Evolutionary conservation across 2,329 filamentous ascomycete genomes (phyloP).

Genomic region (Botrytis porri): DNA sequence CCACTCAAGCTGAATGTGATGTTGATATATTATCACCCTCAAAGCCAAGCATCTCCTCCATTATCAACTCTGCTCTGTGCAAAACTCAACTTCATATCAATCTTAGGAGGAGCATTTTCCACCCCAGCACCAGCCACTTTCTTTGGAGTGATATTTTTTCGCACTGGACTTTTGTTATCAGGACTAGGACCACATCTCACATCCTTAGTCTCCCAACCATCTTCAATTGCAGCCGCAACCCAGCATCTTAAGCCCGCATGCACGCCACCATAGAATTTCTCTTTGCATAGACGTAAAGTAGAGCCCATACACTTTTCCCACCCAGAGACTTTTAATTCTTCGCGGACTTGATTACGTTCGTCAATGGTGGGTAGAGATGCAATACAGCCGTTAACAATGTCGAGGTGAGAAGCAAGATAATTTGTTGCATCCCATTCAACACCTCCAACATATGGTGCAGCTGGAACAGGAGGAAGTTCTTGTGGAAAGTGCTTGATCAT

Average conservation of each 20-base stretch:
- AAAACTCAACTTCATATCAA: conserved; percentile 37
- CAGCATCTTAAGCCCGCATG: conserved; percentile 87
- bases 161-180: conserved; percentile 45
- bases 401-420: conserved; percentile 88
- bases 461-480: conserved; percentile 84
- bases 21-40: not conserved
- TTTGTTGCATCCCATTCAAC: conserved; percentile 99
- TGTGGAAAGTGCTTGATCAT: conserved; percentile 75
- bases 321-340: conserved; percentile 75
- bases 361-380: conserved; percentile 69
- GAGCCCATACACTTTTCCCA: conserved; percentile 88
- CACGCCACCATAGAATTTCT: conserved; percentile 93
- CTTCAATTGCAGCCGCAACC: conserved; percentile 82
- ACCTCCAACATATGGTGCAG: conserved; percentile 92
- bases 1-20: not conserved
- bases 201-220: conserved; percentile 80
- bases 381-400: conserved; percentile 86
- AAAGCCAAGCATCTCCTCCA: conserved; percentile 32
- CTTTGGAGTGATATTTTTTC: conserved; percentile 37
- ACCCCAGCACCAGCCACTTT: conserved; percentile 17
- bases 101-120: conserved; percentile 31
- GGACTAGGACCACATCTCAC: conserved; percentile 70
- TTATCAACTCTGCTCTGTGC: conserved; percentile 20
- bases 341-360: conserved; percentile 76
- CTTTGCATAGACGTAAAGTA: conserved; percentile 86